Percentiles rank a stretch among this genome's conserved stretches.
Conservation (phyloP, 768 basidiomycete genomes). For the Tricholoma furcatifolium region DNA sequence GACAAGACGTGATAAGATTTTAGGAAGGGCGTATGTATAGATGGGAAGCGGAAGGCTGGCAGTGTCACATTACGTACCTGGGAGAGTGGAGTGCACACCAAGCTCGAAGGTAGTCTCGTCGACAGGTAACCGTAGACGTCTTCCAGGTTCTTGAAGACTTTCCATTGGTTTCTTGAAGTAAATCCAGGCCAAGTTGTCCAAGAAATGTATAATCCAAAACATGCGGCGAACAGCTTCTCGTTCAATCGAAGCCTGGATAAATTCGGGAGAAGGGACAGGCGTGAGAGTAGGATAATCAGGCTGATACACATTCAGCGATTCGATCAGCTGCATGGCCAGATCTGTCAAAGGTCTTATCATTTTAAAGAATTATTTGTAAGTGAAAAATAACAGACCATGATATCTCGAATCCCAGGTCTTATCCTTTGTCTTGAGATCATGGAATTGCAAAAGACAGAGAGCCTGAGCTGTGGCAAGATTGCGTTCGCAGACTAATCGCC, state of each 20-base stretch:
- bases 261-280: slow-evolving; percentile 56
- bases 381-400: slow-evolving; percentile 40
- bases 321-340: slow-evolving; percentile 64
- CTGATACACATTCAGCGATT: slow-evolving; percentile 62
- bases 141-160: slow-evolving; percentile 40
- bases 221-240: slow-evolving; percentile 79
- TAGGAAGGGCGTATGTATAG: slow-evolving; percentile 4
- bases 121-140: slow-evolving; percentile 68
- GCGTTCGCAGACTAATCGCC: slow-evolving; percentile 60
- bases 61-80: slow-evolving; percentile 36
- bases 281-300: slow-evolving; percentile 62
- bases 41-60: not conserved
- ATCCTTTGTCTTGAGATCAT: slow-evolving; percentile 54
- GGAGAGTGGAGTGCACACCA: slow-evolving; percentile 54
- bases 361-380: slow-evolving; percentile 14
- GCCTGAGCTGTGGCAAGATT: slow-evolving; percentile 74
- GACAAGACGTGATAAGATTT: slow-evolving; percentile 1
- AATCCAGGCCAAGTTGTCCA: slow-evolving; percentile 49
- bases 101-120: slow-evolving; percentile 84
- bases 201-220: slow-evolving; percentile 74
- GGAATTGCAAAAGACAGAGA: slow-evolving; percentile 67
- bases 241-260: slow-evolving; percentile 62
- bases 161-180: slow-evolving; percentile 46
- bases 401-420: slow-evolving; percentile 43
- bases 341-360: slow-evolving; percentile 37